phyloP scores from a whole-genome alignment of 1,139 yeast species.

The Blastobotrys apis region DNA sequence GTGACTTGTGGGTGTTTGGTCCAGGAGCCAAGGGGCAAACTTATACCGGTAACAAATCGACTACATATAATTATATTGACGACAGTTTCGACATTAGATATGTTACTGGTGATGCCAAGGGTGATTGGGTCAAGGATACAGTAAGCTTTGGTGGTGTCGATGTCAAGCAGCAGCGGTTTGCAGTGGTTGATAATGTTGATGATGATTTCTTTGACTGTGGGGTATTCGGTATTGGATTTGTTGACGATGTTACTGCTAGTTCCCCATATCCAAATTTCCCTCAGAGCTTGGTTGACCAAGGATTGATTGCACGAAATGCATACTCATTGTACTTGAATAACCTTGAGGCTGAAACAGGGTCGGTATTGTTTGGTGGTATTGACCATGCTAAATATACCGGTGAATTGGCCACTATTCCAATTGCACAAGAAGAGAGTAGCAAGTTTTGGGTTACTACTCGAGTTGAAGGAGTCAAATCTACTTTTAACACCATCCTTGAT shows the following conservation, averaged over 20 bases:
- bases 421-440: slow-evolving; percentile 3
- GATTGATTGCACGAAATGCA: slow-evolving; percentile 41
- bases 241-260: slow-evolving; percentile 8
- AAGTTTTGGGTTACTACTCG: neutral
- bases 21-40: slow-evolving; percentile 6
- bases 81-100: slow-evolving; percentile 24
- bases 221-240: slow-evolving; percentile 14
- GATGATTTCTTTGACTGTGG: slow-evolving; percentile 10
- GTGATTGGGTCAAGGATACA: slow-evolving; percentile 48
- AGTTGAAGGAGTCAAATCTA: slow-evolving; percentile 32
- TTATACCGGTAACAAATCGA: slow-evolving; percentile 10
- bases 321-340: slow-evolving; percentile 53
- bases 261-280: slow-evolving; percentile 22
- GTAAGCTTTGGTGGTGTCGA: slow-evolving; percentile 35
- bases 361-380: slow-evolving; percentile 56
- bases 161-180: slow-evolving; percentile 14
- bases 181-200: slow-evolving; percentile 9
- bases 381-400: slow-evolving; percentile 54
- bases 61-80: slow-evolving; percentile 14
- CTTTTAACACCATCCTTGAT: slow-evolving; percentile 35
- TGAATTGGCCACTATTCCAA: slow-evolving; percentile 32
- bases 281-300: slow-evolving; percentile 19
- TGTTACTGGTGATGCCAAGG: slow-evolving; percentile 32
- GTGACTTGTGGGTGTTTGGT: slow-evolving; percentile 44
- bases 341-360: slow-evolving; percentile 40